Evolutionary conservation across 345 rosid species (phyloP).

Genomic region (Salix dunnii): DNA sequence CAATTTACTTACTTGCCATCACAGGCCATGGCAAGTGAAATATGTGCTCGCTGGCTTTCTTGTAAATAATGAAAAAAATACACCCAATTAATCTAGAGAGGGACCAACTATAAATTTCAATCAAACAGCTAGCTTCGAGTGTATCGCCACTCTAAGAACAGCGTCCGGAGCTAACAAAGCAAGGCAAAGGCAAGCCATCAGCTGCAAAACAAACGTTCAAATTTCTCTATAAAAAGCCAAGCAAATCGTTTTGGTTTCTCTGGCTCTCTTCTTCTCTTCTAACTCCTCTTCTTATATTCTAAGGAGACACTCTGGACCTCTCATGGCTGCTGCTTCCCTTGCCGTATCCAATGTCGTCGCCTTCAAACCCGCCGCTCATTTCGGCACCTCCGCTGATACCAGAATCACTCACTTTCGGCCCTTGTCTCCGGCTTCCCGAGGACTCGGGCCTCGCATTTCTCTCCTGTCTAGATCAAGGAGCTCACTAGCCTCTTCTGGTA

Average conservation of each 20-base stretch:
- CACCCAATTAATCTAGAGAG: not conserved
- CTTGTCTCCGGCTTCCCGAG: constrained; percentile 40
- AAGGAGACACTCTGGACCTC: constrained; percentile 28
- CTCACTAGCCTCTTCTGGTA: constrained; percentile 57
- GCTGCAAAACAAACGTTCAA: not conserved
- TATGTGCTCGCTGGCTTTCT: not conserved
- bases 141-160: constrained; percentile 28
- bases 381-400: constrained; percentile 24
- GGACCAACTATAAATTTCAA: not conserved
- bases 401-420: constrained; percentile 40
- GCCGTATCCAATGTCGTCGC: constrained; percentile 53
- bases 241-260: not conserved
- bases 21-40: not conserved
- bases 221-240: constrained; percentile 6
- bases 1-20: constrained; percentile 12
- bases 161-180: constrained; percentile 43
- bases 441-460: constrained; percentile 29
- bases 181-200: constrained; percentile 15
- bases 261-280: constrained; percentile 34
- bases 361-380: constrained; percentile 36
- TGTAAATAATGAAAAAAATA: constrained; percentile 15
- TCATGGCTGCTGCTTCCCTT: constrained; percentile 42
- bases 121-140: constrained; percentile 24
- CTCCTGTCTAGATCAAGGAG: constrained; percentile 43
- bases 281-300: constrained; percentile 22